Evolutionary conservation across 2,329 filamentous ascomycete genomes (phyloP).

Genomic region (Ophiocordyceps sinensis): DNA sequence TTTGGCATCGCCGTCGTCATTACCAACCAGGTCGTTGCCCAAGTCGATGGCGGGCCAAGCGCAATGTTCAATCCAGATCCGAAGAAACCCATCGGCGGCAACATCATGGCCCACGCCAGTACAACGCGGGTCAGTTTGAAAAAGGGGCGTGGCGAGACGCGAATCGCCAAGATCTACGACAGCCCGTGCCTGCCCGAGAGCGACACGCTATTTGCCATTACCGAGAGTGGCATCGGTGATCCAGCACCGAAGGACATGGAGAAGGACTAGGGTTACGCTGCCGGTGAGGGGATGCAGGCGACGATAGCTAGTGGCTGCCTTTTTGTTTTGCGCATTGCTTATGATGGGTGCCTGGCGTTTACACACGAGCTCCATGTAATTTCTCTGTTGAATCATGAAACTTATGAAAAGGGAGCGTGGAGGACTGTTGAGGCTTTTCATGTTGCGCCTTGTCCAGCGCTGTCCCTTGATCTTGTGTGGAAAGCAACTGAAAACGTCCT

Average conservation of each 20-base stretch:
- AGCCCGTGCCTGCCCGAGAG: conserved; percentile 93
- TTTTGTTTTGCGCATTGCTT: not conserved
- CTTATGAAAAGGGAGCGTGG: too few relatives aligned
- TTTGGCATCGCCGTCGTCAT: conserved; percentile 98
- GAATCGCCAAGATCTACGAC: conserved; percentile 98
- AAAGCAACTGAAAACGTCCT: too few relatives aligned
- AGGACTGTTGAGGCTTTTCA: too few relatives aligned
- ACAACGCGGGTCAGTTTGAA: conserved; percentile 90
- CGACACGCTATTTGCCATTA: conserved; percentile 92
- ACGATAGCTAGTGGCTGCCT: not conserved
- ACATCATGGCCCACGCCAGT: conserved; percentile 96
- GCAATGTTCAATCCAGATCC: conserved; percentile 99
- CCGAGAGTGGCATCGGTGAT: conserved; percentile 92
- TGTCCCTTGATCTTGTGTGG: too few relatives aligned
- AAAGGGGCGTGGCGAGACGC: conserved; percentile 87
- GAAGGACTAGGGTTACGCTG: conserved; percentile 46
- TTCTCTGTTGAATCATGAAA: too few relatives aligned
- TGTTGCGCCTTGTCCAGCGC: too few relatives aligned
- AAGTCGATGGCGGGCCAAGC: conserved; percentile 90
- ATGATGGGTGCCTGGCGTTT: not conserved
- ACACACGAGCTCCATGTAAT: too few relatives aligned
- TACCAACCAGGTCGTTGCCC: conserved; percentile 95
- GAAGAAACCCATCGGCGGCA: conserved; percentile 97
- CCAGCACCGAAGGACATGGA: conserved; percentile 91
- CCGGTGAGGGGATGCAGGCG: not conserved